phyloP scores from a whole-genome alignment of 352 stramenopile species.

The Pythium aristosporum region DNA sequence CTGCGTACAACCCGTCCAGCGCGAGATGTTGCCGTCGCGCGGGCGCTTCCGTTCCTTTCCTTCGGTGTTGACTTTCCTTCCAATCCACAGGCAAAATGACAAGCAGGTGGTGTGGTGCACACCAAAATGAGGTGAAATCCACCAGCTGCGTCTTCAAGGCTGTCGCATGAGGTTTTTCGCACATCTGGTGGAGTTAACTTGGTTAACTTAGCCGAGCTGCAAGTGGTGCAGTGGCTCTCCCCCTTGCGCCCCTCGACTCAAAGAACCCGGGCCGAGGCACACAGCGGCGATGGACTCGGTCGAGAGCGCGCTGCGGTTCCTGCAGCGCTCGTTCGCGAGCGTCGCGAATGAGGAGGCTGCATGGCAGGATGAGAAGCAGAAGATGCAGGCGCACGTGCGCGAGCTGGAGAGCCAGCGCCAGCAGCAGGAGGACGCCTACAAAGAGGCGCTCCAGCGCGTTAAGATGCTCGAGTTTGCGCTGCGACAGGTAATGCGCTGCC shows the following conservation, averaged over 20 bases:
- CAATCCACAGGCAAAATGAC: background rate
- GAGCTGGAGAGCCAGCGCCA: constrained; percentile 76
- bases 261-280: background rate
- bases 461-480: constrained; percentile 91
- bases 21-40: background rate
- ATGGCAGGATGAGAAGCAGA: constrained; percentile 76
- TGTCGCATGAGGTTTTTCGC: constrained; percentile 22
- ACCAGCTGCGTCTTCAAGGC: constrained; percentile 12
- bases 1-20: background rate
- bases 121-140: constrained; percentile 21
- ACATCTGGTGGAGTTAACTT: constrained; percentile 17
- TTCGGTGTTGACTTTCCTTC: constrained; percentile 3
- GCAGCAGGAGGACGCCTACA: constrained; percentile 82
- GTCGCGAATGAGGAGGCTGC: constrained; percentile 70
- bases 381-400: constrained; percentile 70
- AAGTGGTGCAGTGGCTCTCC: background rate
- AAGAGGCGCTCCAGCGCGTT: constrained; percentile 79
- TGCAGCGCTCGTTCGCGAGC: constrained; percentile 83
- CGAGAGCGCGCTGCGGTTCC: constrained; percentile 79
- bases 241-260: constrained; percentile 13
- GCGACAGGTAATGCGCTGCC: constrained; percentile 39
- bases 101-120: constrained; percentile 21
- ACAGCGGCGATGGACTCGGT: constrained; percentile 74
- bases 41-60: background rate
- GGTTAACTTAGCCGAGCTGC: constrained; percentile 18